Evolutionary conservation across 768 basidiomycete genomes (phyloP).

Genomic region (Boletus pseudo-olivaceus): DNA sequence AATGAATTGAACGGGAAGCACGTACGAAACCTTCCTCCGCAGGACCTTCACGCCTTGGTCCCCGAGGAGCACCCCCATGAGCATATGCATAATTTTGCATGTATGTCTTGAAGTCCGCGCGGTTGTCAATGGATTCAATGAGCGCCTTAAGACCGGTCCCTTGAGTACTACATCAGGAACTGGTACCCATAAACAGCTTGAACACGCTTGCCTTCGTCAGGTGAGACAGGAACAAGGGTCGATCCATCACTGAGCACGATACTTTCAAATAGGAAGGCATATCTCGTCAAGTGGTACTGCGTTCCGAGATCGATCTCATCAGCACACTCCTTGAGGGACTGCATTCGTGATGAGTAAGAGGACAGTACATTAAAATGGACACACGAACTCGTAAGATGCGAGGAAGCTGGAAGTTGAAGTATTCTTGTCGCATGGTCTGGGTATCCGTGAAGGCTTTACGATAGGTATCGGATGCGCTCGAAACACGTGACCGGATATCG

Average conservation of each 20-base stretch:
- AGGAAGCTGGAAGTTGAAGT: conserved; percentile 96
- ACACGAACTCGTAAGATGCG: conserved; percentile 81
- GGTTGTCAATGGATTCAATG: conserved; percentile 90
- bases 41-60: conserved; percentile 87
- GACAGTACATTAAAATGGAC: background rate
- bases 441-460: conserved; percentile 88
- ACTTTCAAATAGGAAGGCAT: conserved; percentile 92
- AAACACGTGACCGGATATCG: conserved; percentile 84
- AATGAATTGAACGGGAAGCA: conserved; percentile 17
- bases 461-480: conserved; percentile 81
- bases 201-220: conserved; percentile 57
- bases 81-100: conserved; percentile 98
- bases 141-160: conserved; percentile 78
- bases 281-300: conserved; percentile 94
- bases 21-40: conserved; percentile 91
- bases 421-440: conserved; percentile 90
- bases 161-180: conserved; percentile 18
- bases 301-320: conserved; percentile 98
- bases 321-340: conserved; percentile 91
- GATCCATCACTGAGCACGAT: conserved; percentile 86
- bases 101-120: conserved; percentile 90
- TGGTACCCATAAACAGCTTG: background rate
- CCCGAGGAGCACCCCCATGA: conserved; percentile 60
- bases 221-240: conserved; percentile 68
- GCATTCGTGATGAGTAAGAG: conserved; percentile 10